A percentile compares a stretch with the other conserved stretches of the same genome.
Evolutionary conservation across 345 rosid species (phyloP).

Genomic region (Mangifera indica): DNA sequence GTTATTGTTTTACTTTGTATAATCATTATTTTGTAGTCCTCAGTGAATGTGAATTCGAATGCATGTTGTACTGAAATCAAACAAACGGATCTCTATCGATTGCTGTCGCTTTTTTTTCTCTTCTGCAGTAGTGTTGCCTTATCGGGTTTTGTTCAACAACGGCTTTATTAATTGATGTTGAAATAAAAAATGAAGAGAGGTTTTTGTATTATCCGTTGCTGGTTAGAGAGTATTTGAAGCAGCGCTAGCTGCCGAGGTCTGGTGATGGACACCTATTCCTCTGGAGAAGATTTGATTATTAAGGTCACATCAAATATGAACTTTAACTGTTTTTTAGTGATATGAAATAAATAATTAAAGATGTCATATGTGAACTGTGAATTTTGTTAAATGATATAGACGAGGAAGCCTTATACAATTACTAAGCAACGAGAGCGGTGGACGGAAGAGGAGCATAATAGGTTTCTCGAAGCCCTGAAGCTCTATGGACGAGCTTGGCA

Average conservation of each 20-base stretch:
- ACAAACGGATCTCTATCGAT: conserved; percentile 48
- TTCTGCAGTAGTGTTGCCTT: conserved; percentile 54
- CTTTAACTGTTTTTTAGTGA: not conserved
- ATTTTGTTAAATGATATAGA: conserved; percentile 47
- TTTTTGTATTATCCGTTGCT: conserved; percentile 41
- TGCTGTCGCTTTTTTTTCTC: conserved; percentile 40
- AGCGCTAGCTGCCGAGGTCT: conserved; percentile 52
- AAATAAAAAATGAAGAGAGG: conserved; percentile 49
- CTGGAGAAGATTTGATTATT: conserved; percentile 74
- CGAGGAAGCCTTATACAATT: conserved; percentile 93
- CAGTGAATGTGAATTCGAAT: conserved; percentile 23
- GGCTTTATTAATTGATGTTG: conserved; percentile 40
- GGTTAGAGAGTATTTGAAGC: conserved; percentile 73
- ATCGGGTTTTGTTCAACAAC: conserved; percentile 36
- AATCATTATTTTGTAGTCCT: not conserved
- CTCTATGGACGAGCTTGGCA: conserved; percentile 99
- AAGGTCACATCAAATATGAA: conserved; percentile 48
- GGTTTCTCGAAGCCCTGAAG: conserved; percentile 93
- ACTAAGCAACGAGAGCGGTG: conserved; percentile 95
- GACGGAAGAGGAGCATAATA: conserved; percentile 95
- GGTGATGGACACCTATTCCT: conserved; percentile 71
- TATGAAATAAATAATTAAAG: not conserved
- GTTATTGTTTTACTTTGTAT: not conserved
- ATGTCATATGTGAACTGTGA: conserved; percentile 22
- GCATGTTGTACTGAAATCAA: conserved; percentile 22